Evolutionary conservation across 768 basidiomycete species (phyloP).

Genomic region (Leucocoprinus birnbaumii): DNA sequence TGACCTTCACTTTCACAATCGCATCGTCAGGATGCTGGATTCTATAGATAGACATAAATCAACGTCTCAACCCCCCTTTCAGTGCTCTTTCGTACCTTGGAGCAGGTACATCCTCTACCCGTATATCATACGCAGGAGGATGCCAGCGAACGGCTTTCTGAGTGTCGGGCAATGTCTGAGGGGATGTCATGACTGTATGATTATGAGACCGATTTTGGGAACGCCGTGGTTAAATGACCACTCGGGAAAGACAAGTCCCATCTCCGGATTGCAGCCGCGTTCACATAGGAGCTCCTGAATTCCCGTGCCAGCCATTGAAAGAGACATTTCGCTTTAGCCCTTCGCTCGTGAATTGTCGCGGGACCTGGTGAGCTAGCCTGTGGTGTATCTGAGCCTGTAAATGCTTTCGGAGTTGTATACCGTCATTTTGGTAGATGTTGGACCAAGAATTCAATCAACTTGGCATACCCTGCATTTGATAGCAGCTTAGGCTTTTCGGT

Average conservation of each 20-base stretch:
- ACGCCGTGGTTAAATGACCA: neutral
- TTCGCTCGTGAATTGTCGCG: no score
- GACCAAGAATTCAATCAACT: no score
- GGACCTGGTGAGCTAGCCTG: no score
- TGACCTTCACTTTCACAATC: slow-evolving; percentile 70
- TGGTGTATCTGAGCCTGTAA: no score
- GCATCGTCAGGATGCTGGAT: slow-evolving; percentile 75
- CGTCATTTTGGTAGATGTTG: no score
- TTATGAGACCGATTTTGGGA: neutral
- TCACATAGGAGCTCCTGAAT: neutral
- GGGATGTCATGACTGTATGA: slow-evolving; percentile 9
- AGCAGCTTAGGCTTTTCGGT: neutral
- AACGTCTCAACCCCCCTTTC: neutral
- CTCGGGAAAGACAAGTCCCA: neutral
- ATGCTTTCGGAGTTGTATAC: no score
- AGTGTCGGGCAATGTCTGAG: slow-evolving; percentile 11
- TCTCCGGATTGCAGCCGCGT: slow-evolving; percentile 4
- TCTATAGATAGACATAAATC: slow-evolving; percentile 27
- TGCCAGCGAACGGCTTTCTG: slow-evolving; percentile 58
- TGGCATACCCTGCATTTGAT: no score
- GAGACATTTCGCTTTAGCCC: no score
- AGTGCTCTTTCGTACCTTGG: slow-evolving; percentile 35
- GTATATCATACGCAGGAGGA: slow-evolving; percentile 67
- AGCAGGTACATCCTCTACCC: slow-evolving; percentile 59
- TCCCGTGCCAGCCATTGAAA: neutral